Conservation (phyloP, 495 filamentous ascomycete species). For the Penicillium subrubescens region DNA sequence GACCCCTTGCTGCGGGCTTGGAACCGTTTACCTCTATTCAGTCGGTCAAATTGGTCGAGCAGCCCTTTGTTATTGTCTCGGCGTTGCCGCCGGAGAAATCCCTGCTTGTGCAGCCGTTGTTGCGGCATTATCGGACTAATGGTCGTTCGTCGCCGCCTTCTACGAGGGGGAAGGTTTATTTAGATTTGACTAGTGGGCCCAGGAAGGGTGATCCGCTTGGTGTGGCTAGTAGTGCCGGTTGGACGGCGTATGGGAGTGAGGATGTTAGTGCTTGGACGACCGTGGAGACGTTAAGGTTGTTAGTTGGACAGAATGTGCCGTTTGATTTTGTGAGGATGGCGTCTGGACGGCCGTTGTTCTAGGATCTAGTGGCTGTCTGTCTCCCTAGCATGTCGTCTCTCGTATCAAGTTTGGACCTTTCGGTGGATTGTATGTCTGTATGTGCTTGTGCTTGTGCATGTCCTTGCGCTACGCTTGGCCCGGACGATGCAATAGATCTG, state of each 20-base stretch:
- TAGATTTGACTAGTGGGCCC: slow-evolving; percentile 73
- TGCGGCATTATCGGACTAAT: slow-evolving; percentile 61
- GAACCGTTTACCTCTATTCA: slow-evolving; percentile 81
- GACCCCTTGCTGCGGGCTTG: slow-evolving; percentile 61
- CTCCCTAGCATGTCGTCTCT: background rate
- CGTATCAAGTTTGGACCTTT: background rate
- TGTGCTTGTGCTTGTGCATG: background rate
- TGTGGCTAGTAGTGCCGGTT: slow-evolving; percentile 69
- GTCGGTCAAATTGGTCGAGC: slow-evolving; percentile 70
- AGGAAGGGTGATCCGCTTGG: slow-evolving; percentile 68
- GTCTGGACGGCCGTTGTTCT: slow-evolving; percentile 69
- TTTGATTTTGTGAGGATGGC: slow-evolving; percentile 84
- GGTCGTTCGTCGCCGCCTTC: slow-evolving; percentile 46
- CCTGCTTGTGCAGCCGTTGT: slow-evolving; percentile 74
- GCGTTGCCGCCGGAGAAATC: slow-evolving; percentile 77
- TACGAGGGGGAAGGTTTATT: slow-evolving; percentile 73
- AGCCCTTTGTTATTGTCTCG: slow-evolving; percentile 79
- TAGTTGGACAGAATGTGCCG: slow-evolving; percentile 83
- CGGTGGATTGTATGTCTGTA: background rate
- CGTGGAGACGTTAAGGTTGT: slow-evolving; percentile 72
- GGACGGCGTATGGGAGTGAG: slow-evolving; percentile 75
- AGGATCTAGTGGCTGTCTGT: too few species aligned
- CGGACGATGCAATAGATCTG: slow-evolving; percentile 18
- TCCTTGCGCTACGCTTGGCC: background rate
- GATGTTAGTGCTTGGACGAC: slow-evolving; percentile 82